phyloP scores from a whole-genome alignment of 306 rosid species.

The Acacia acuminata region DNA sequence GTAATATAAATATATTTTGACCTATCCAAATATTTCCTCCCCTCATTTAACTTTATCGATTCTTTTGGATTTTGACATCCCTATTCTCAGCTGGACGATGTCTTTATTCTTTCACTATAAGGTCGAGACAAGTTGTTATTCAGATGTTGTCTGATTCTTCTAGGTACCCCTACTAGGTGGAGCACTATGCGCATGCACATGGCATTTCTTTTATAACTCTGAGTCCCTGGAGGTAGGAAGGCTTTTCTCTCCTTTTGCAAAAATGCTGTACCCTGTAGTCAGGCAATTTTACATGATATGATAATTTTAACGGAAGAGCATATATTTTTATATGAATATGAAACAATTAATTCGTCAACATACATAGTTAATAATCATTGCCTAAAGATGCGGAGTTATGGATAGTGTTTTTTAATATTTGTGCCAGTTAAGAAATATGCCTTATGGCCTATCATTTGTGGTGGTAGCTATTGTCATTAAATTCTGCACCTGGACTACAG shows the following conservation, averaged over 20 bases:
- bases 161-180: conserved; percentile 94
- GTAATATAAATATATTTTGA: background rate
- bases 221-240: conserved; percentile 76
- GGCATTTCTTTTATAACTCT: conserved; percentile 97
- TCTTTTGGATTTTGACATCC: background rate
- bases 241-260: background rate
- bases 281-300: background rate
- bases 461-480: conserved; percentile 2
- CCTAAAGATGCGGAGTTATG: background rate
- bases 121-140: background rate
- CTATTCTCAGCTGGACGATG: background rate
- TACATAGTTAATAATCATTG: background rate
- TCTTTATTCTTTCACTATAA: background rate
- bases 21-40: background rate
- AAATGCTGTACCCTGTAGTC: background rate
- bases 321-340: background rate
- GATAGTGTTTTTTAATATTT: background rate
- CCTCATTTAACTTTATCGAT: background rate
- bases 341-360: background rate
- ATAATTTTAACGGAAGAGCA: background rate
- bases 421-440: background rate
- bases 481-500: background rate
- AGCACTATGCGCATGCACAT: conserved; percentile 93
- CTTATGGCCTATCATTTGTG: background rate
- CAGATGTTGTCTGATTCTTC: conserved; percentile 28